phyloP scores from a whole-genome alignment of 1,284 basidiomycete genomes.

The Puccinia novopanici region DNA sequence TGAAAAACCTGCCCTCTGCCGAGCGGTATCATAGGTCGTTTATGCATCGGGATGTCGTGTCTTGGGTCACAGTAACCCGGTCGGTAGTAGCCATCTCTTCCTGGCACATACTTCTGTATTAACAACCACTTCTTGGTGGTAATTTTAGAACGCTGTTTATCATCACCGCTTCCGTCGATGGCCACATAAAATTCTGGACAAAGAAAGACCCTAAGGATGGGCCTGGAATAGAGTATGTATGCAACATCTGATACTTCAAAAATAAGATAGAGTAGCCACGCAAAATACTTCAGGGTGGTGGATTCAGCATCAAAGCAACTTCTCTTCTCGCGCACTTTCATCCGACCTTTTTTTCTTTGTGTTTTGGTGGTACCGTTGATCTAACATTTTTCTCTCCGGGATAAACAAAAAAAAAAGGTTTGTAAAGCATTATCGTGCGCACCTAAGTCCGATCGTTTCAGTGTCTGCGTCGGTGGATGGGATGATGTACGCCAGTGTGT shows the following conservation, averaged over 20 bases:
- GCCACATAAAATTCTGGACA: conserved; percentile 97
- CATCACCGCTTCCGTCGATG: conserved; percentile 90
- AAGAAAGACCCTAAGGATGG: conserved; percentile 69
- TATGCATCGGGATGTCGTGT: conserved; percentile 94
- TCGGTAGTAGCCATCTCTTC: conserved; percentile 59
- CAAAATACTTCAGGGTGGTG: background rate
- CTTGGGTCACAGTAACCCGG: conserved; percentile 82
- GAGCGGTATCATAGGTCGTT: conserved; percentile 96
- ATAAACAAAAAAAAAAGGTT: conserved; percentile 53
- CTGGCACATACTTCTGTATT: too few relatives aligned
- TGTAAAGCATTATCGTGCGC: conserved; percentile 68
- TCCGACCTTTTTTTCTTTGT: background rate
- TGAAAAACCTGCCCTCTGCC: conserved; percentile 85
- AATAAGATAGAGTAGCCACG: background rate
- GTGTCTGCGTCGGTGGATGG: conserved; percentile 90
- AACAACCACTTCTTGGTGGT: conserved; percentile 44
- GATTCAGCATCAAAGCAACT: background rate
- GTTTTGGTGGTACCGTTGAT: background rate
- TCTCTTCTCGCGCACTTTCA: background rate
- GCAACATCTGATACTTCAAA: background rate
- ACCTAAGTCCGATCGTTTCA: conserved; percentile 75
- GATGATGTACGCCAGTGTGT: conserved; percentile 77
- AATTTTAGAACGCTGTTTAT: conserved; percentile 78
- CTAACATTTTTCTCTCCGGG: background rate
- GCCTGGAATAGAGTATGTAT: conserved; percentile 59